A percentile compares a stretch with the other conserved stretches of the same genome.
phyloP scores from a whole-genome alignment of 768 basidiomycete species.

The Lactarius vividus region DNA sequence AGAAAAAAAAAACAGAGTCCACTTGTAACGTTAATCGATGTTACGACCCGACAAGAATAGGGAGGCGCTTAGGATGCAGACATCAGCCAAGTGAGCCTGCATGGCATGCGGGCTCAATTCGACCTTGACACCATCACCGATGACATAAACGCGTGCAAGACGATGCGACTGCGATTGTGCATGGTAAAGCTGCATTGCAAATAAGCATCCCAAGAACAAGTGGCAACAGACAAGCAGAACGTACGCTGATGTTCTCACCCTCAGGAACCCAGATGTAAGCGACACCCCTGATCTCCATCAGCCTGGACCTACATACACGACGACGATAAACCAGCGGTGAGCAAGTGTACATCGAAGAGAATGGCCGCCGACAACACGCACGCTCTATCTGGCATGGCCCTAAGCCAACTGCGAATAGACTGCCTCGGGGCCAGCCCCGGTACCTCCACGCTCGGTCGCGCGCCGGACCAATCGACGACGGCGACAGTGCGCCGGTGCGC shows the following conservation, averaged over 20 bases:
- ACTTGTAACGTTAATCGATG: constrained; percentile 14
- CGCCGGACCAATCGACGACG: constrained; percentile 22
- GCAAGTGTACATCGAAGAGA: background rate
- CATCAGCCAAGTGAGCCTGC: constrained; percentile 23
- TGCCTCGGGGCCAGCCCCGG: constrained; percentile 25
- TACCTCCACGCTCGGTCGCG: constrained; percentile 21
- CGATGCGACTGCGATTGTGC: constrained; percentile 12
- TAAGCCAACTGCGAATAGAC: constrained; percentile 24
- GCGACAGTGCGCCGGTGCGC: constrained; percentile 24
- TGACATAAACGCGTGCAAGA: constrained; percentile 20
- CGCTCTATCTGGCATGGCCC: constrained; percentile 19
- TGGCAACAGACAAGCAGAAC: background rate
- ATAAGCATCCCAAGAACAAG: background rate
- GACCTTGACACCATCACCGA: constrained; percentile 20
- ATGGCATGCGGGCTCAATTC: constrained; percentile 26
- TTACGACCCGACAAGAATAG: constrained; percentile 26
- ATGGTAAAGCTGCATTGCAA: constrained; percentile 15
- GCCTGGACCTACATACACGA: constrained; percentile 16
- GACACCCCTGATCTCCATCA: constrained; percentile 27
- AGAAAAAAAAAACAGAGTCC: background rate
- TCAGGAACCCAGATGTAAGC: constrained; percentile 26
- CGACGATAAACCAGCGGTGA: background rate
- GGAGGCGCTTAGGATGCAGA: constrained; percentile 27
- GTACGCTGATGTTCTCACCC: constrained; percentile 24
- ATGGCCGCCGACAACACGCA: background rate